These are phyloP conservation scores for Scutellaria minor DNA, from an alignment of 257 asterid genomes.

Conservation along the genomic window DNA sequence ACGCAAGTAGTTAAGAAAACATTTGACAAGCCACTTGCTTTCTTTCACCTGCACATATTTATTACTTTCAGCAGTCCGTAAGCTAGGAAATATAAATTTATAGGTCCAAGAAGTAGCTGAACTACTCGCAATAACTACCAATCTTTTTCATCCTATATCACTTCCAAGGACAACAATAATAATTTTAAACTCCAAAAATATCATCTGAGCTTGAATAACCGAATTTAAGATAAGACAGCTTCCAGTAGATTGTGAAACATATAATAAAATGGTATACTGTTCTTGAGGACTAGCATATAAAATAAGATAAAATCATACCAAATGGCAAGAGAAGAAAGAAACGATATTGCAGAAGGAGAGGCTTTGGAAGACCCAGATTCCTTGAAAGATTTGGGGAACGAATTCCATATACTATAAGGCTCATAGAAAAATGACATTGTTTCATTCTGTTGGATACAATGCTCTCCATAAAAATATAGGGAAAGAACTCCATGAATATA, in stretches of 20 bases:
- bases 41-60: slow-evolving; percentile 82
- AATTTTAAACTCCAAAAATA: background rate
- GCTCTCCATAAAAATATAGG: too few relatives aligned
- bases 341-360: background rate
- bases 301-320: background rate
- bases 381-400: background rate
- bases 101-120: slow-evolving; percentile 23
- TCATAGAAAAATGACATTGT: too few relatives aligned
- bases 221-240: slow-evolving; percentile 1
- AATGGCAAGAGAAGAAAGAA: background rate
- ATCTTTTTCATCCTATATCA: slow-evolving; percentile 15
- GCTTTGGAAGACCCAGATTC: slow-evolving; percentile 4
- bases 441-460: too few relatives aligned
- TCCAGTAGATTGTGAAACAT: background rate
- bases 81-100: slow-evolving; percentile 24
- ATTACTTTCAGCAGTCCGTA: slow-evolving; percentile 28
- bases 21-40: slow-evolving; percentile 99
- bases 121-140: background rate
- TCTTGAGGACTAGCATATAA: background rate
- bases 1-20: slow-evolving; percentile 89
- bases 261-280: background rate
- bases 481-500: too few relatives aligned
- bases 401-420: too few relatives aligned
- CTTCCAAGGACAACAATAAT: slow-evolving; percentile 12
- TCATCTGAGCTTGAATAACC: slow-evolving; percentile 15